phyloP scores from a whole-genome alignment of 441 rosid species.

The Melastoma candidum region DNA sequence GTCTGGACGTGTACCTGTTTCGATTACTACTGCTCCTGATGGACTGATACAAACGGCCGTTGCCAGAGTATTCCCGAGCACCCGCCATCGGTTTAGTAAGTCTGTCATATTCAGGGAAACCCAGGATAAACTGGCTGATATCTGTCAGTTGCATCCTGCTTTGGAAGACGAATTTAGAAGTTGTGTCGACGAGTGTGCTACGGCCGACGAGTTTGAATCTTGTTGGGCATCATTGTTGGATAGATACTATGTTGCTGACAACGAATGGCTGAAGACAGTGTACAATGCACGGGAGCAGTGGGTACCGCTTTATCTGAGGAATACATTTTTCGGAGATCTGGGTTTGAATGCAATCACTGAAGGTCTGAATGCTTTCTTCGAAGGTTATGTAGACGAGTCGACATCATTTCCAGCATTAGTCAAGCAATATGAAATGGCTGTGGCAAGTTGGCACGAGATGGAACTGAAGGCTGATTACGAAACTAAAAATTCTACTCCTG shows the following conservation, averaged over 20 bases:
- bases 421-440: conserved; percentile 13
- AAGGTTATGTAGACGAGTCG: conserved; percentile 8
- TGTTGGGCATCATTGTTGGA: conserved; percentile 14
- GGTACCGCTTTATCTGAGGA: conserved; percentile 15
- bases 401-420: conserved; percentile 6
- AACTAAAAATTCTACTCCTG: conserved; percentile 10
- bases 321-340: conserved; percentile 14
- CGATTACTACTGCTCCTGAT: conserved; percentile 14
- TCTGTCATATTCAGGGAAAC: conserved; percentile 17
- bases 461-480: conserved; percentile 17
- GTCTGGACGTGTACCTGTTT: conserved; percentile 12
- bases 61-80: conserved; percentile 10
- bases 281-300: conserved; percentile 16
- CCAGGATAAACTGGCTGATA: conserved; percentile 13
- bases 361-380: conserved; percentile 14
- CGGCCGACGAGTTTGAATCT: conserved; percentile 14
- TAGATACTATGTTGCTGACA: conserved; percentile 11
- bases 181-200: conserved; percentile 14
- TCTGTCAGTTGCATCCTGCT: conserved; percentile 15
- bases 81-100: conserved; percentile 16
- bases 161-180: conserved; percentile 16
- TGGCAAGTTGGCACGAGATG: conserved; percentile 17
- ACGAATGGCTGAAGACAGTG: conserved; percentile 15
- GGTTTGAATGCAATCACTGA: conserved; percentile 8
- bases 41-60: conserved; percentile 14